Conservation (phyloP, 495 filamentous ascomycete species). For the Terfezia boudieri region DNA sequence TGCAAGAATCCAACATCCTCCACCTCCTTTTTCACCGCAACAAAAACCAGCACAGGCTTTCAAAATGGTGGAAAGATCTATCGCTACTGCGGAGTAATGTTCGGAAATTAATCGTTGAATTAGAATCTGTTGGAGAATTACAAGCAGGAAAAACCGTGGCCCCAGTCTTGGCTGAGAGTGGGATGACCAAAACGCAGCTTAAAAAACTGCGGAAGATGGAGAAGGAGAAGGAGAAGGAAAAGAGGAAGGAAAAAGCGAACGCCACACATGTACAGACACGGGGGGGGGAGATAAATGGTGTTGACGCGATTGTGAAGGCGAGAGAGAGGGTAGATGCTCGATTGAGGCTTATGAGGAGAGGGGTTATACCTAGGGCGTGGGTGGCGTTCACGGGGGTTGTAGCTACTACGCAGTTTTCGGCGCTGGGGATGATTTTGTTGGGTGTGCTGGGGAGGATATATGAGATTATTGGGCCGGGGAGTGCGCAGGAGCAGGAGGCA, state of each 20-base stretch:
- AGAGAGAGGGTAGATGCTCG: constrained; percentile 10
- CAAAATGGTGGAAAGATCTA: constrained; percentile 53
- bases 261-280: neutral
- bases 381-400: constrained; percentile 44
- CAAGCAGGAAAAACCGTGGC: constrained; percentile 4
- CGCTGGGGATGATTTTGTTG: constrained; percentile 56
- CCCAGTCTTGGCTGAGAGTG: constrained; percentile 4
- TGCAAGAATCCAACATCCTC: constrained; percentile 26
- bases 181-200: neutral
- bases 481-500: neutral
- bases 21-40: constrained; percentile 52
- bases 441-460: constrained; percentile 38
- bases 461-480: constrained; percentile 19
- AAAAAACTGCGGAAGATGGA: constrained; percentile 1
- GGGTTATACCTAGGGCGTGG: constrained; percentile 12
- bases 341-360: constrained; percentile 9
- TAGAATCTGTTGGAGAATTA: neutral
- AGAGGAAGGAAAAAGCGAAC: neutral
- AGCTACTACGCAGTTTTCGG: constrained; percentile 50
- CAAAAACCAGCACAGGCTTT: constrained; percentile 52
- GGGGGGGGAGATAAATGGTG: constrained; percentile 6
- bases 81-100: constrained; percentile 41
- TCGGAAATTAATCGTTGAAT: constrained; percentile 26
- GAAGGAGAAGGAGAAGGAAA: neutral
- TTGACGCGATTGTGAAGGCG: neutral